Evolutionary conservation across 805 yeast species (phyloP).

Genomic region (Candida pseudoglaebosa): DNA sequence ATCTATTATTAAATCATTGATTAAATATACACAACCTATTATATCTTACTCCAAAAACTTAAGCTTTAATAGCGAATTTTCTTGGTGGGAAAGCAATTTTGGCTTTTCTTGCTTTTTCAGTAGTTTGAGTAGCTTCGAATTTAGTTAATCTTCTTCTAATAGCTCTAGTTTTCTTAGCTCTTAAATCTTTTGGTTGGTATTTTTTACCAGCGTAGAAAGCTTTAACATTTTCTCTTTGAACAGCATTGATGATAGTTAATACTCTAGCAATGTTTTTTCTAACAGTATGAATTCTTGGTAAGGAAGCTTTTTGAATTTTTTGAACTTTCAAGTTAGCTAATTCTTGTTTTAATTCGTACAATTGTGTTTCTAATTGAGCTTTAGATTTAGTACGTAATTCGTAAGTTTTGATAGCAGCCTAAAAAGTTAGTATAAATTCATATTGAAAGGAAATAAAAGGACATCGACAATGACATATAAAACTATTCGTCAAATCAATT

Average conservation of each 20-base stretch:
- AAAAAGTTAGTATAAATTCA: conserved; percentile 3
- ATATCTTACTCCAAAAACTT: conserved; percentile 24
- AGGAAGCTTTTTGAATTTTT: conserved; percentile 85
- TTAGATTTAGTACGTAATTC: conserved; percentile 96
- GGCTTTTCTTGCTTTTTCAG: conserved; percentile 89
- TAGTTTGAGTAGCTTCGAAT: conserved; percentile 74
- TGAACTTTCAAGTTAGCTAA: conserved; percentile 94
- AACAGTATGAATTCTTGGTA: conserved; percentile 94
- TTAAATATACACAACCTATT: conserved; percentile 1
- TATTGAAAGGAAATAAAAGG: neutral
- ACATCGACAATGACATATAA: too few relatives aligned
- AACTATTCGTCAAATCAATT: too few relatives aligned
- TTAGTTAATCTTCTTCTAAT: conserved; percentile 94
- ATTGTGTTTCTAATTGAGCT: conserved; percentile 92
- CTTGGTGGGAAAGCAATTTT: conserved; percentile 96
- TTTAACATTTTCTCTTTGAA: conserved; percentile 93
- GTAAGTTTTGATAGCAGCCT: conserved; percentile 92
- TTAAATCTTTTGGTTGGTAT: conserved; percentile 96
- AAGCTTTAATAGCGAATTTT: conserved; percentile 98
- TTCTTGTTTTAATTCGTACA: conserved; percentile 94
- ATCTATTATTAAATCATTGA: conserved; percentile 4
- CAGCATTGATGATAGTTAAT: conserved; percentile 93
- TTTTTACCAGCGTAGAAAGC: conserved; percentile 93
- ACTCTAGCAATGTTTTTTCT: conserved; percentile 99
- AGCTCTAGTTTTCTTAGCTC: conserved; percentile 99